Evolutionary conservation across 768 basidiomycete genomes (phyloP).

Genomic region (Mycena galericulata): DNA sequence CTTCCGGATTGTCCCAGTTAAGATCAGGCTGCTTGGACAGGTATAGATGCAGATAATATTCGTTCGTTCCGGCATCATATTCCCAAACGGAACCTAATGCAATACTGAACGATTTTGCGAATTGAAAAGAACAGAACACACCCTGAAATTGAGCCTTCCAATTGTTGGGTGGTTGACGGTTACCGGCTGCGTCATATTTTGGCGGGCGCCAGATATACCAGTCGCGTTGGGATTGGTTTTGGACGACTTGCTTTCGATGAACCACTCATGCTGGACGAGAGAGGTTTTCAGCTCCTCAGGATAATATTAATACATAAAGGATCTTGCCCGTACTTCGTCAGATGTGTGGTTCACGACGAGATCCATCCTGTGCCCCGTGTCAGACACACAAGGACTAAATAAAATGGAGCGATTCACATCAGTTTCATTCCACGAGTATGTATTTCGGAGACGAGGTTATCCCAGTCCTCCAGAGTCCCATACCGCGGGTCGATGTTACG

Average conservation of each 20-base stretch:
- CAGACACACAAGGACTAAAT: background rate
- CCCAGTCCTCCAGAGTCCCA: constrained; percentile 74
- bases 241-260: constrained; percentile 64
- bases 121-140: constrained; percentile 34
- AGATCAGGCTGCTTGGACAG: constrained; percentile 77
- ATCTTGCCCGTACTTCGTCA: constrained; percentile 58
- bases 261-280: constrained; percentile 73
- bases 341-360: constrained; percentile 83
- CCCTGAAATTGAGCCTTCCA: constrained; percentile 79
- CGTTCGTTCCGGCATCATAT: constrained; percentile 70
- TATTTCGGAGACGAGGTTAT: constrained; percentile 61
- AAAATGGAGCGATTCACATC: constrained; percentile 54
- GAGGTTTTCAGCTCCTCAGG: background rate
- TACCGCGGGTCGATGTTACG: constrained; percentile 71
- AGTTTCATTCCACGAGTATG: constrained; percentile 79
- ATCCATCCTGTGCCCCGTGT: constrained; percentile 67
- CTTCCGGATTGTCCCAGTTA: constrained; percentile 79
- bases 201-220: constrained; percentile 85
- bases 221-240: constrained; percentile 71
- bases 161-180: constrained; percentile 75
- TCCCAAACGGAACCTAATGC: constrained; percentile 75
- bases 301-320: too few relatives aligned
- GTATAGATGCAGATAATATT: constrained; percentile 82
- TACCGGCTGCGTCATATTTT: constrained; percentile 61
- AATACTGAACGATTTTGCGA: background rate